A percentile compares a stretch with the other conserved stretches of the same genome.
Conservation (phyloP, 2,329 filamentous ascomycete genomes). For the Decorospora gaudefroyi region DNA sequence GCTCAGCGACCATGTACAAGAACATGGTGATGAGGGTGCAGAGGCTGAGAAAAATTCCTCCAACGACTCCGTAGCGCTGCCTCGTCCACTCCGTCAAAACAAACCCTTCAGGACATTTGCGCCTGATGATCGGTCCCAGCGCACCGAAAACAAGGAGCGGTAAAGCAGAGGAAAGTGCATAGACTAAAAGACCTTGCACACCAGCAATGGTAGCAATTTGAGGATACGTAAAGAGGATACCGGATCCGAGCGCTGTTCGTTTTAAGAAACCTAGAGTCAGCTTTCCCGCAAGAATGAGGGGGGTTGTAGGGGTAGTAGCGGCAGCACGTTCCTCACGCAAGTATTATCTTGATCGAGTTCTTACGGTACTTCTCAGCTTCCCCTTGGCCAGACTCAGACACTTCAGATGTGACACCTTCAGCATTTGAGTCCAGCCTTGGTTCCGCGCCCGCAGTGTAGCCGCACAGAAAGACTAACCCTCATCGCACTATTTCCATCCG, state of each 20-base stretch:
- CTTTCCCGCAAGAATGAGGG: constrained; percentile 26
- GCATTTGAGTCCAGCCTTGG: constrained; percentile 35
- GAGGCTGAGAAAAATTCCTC: constrained; percentile 74
- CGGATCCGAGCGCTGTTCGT: constrained; percentile 73
- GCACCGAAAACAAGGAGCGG: constrained; percentile 75
- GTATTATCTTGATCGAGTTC: constrained; percentile 99
- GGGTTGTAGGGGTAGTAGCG: constrained; percentile 63
- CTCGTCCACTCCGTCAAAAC: constrained; percentile 84
- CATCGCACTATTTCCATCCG: constrained; percentile 5
- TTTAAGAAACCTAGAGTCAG: constrained; percentile 43
- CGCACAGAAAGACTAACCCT: constrained; percentile 47
- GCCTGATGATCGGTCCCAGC: constrained; percentile 76
- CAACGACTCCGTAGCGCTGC: constrained; percentile 71
- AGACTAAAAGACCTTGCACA: constrained; percentile 76
- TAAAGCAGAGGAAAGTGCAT: constrained; percentile 71
- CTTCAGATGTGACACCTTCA: constrained; percentile 8
- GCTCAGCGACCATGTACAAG: constrained; percentile 83
- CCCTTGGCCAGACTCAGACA: constrained; percentile 41
- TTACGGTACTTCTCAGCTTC: constrained; percentile 96
- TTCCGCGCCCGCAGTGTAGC: constrained; percentile 86
- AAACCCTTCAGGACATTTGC: constrained; percentile 80
- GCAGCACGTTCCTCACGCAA: constrained; percentile 98
- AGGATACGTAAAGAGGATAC: constrained; percentile 81
- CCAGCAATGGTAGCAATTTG: constrained; percentile 78
- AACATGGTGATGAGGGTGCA: constrained; percentile 81